phyloP scores from a whole-genome alignment of 768 basidiomycete genomes.

The Galerina sulciceps region DNA sequence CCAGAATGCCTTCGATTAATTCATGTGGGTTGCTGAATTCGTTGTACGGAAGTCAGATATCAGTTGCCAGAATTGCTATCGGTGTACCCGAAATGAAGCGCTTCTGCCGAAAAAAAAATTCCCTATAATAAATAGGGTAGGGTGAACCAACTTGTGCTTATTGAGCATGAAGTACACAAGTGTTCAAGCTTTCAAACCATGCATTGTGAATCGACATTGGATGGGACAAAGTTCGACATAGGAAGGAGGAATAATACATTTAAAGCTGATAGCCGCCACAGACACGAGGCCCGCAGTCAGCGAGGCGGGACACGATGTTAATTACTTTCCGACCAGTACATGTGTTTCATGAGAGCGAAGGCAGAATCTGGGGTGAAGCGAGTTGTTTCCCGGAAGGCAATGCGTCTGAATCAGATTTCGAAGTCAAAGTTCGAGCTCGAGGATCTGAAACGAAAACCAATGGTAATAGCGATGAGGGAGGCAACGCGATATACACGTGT shows the following conservation, averaged over 20 bases:
- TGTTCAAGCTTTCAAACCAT: too few species aligned
- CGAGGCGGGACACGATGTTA: slow-evolving; percentile 8
- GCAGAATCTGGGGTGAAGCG: background rate
- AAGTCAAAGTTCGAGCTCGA: slow-evolving; percentile 6
- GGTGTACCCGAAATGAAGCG: slow-evolving; percentile 21
- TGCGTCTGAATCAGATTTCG: background rate
- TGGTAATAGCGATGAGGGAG: background rate
- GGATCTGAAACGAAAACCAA: slow-evolving; percentile 15
- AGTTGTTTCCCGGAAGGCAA: background rate
- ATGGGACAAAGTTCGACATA: slow-evolving; percentile 2
- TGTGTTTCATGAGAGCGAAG: slow-evolving; percentile 8
- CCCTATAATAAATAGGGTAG: background rate
- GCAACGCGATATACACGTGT: slow-evolving; percentile 20
- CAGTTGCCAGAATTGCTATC: background rate
- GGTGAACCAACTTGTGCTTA: background rate
- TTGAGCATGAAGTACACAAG: too few species aligned
- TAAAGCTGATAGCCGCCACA: slow-evolving; percentile 8
- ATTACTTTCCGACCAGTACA: slow-evolving; percentile 7
- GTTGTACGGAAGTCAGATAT: background rate
- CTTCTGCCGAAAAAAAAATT: slow-evolving; percentile 17
- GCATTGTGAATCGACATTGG: background rate
- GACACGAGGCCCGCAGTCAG: slow-evolving; percentile 11
- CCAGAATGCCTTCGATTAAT: slow-evolving; percentile 5
- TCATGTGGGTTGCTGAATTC: background rate
- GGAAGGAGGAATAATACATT: slow-evolving; percentile 1